Base-by-base conservation (phyloP, 1,139 yeast genomes). In the Saccharomyces hybrid region DNA sequence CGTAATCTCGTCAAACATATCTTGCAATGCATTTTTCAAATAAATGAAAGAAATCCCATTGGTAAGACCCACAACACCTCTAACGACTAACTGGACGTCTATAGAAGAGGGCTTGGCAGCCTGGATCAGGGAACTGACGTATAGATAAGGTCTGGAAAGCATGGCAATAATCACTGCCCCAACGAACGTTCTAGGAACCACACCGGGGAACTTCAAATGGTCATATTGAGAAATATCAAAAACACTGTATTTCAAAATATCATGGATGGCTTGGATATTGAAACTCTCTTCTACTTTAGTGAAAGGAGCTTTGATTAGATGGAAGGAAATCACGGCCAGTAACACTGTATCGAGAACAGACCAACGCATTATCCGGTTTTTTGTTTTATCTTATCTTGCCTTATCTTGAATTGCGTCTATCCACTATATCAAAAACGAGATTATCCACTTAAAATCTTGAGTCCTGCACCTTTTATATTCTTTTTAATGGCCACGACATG, bases 221-320 rank as follows among this genome's bases (percentile, higher is more conserved):
- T 93, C 98, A 67, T 80, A 93, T 56, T 74, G 54, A 5, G 77
- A 63, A 1, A 76, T 56, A 54, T 75, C 76, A 30, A 69, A 70
- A 0, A 78, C 60, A 0, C 97, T 97, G 65, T 81, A 78, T 59
- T 79, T 78, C 53, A 88, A 62, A 50, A 91, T 77, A 65, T 93
- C 98, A 66, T 90, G 93, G 47, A 88, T 76, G 0, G 98, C 98
- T 65, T 93, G 98, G 50, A 88, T 75, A 63, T 86, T 88, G 75
- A 93, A 93, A 38, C 96, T 88, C 68, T 93, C 99, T 67, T 93
- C 98, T 0, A 93, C 97, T 70, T 93, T 91, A 3, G 97, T 86
- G 69, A 76, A 89, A 0, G 97, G 97, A 0, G 96, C 78, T 2
- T 80, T 61, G 25, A 74, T 61, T 59, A 85, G 65, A 66, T 85